Evolutionary conservation across 1,139 yeast genomes (phyloP), one percentile per base, ranked within the genome.

Genomic region (Yamadazyma taylorii): DNA sequence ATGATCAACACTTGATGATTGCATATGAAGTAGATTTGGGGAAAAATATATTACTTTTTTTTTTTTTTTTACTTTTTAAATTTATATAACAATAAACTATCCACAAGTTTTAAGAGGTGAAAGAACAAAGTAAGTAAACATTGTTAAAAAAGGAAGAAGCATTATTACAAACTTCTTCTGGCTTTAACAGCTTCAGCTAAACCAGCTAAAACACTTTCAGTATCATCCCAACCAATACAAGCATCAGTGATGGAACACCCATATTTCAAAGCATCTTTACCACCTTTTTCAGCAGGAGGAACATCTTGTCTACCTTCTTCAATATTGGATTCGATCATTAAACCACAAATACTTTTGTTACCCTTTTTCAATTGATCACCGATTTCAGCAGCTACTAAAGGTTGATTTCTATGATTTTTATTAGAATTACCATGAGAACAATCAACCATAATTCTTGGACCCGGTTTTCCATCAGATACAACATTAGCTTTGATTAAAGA

Each of bases 181-280:
- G 74, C 73, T 60, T 79, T 79, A 25, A 90, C 92, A 41, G 96
- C 94, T 40, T 77, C 77, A 21, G 97, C 83, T 53, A 92, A 77
- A 28, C 69, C 68, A 41, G 75, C 74, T 54, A 92, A 74, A 36
- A 87, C 92, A 12, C 66, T 71, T 45, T 76, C 89, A 26, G 97
- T 92, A 42, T 79, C 75, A 32, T 85, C 90, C 86, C 95, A 87
- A 50, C 86, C 78, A 47, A 92, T 89, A 73, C 98, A 92, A 26
- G 96, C 96, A 64, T 92, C 97, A 25, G 98, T 92, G 55, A 92
- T 90, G 34, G 96, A 86, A 51, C 92, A 86, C 41, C 97, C 97
- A 66, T 92, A 90, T 53, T 82, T 78, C 62, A 90, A 75, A 19
- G 66, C 67, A 45, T 75, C 78, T 59, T 84, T 84, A 35, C 94